Evolutionary conservation across 371 early-diverging fungal genomes (phyloP), one percentile per base, ranked within the genome.

Genomic region (Lichtheimia ornata): DNA sequence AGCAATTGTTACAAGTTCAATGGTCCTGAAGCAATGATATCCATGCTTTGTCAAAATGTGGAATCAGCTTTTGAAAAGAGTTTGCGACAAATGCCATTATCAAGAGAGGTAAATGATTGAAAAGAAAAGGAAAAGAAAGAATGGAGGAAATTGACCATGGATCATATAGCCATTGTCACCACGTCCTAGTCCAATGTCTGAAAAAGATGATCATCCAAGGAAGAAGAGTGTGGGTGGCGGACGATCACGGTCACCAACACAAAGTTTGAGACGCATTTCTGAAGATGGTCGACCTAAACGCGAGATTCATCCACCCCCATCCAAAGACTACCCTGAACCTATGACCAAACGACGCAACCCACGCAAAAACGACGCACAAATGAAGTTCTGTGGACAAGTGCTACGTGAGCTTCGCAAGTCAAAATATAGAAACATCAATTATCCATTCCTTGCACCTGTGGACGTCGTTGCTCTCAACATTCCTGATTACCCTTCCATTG

Each of bases 1-100:
- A 74, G 81, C 53, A 98, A 98, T 72, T 98, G 97, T 73, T 90
- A 85, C 66, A 77, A 84, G n/a, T 98, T 94, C 73, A 98, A 98
- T 67, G 96, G 92, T 14, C 82, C 72, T 54, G 92, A 87, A 56
- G 81, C 91, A 15, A 82, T 84, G 50, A 86, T 96, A 2, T 89
- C 94, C 14, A 77, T 77, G 64, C 81, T 89, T 68, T 95, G 91
- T 17, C 74, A 79, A 61, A 90, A 84, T 53, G 77, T 96, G 43
- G 88, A 93, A 67, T 77, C 76, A 17, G 85, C 88, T 49, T 93
- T 94, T 73, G 81, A 84, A 25, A 88, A 84, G 58, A 78, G 85
- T 57, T 61, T 92, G 61, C 79, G 85, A 59, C 88, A 88, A 56
- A 82, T 92, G 82, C 92, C 93, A 18, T 62, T 72, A 28, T 71